Evolutionary conservation across 176 grass and related monocot genomes (phyloP).

Genomic region (Triticum turgidum): DNA sequence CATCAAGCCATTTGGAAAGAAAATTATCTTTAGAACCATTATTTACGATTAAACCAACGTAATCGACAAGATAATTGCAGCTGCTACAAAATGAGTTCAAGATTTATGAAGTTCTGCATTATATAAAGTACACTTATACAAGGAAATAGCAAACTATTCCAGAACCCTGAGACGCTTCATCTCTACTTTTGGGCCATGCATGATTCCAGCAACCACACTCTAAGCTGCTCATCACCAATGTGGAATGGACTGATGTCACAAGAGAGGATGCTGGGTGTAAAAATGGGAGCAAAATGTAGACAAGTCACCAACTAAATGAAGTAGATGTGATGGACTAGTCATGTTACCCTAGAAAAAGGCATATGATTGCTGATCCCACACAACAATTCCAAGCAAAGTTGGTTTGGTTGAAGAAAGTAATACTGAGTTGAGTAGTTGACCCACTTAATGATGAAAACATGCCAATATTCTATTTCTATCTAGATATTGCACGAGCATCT

Average conservation of each 20-base stretch:
- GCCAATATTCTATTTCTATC: background rate
- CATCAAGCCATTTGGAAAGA: background rate
- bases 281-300: background rate
- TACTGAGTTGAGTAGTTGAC: background rate
- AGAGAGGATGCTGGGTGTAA: background rate
- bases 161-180: conserved; percentile 1
- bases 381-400: background rate
- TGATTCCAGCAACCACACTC: background rate
- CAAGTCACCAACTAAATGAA: background rate
- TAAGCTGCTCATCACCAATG: background rate
- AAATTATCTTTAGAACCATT: background rate
- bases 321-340: background rate
- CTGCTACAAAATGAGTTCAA: conserved; percentile 4
- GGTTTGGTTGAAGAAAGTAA: background rate
- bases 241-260: background rate
- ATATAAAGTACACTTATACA: background rate
- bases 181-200: background rate
- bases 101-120: background rate
- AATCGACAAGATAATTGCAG: background rate
- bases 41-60: background rate
- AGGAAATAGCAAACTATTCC: background rate
- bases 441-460: conserved; percentile 9
- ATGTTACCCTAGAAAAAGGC: background rate
- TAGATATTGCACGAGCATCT: background rate
- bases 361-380: background rate